phyloP scores from a whole-genome alignment of 371 early-diverging fungal genomes.

The Chytridium lagenaria region DNA sequence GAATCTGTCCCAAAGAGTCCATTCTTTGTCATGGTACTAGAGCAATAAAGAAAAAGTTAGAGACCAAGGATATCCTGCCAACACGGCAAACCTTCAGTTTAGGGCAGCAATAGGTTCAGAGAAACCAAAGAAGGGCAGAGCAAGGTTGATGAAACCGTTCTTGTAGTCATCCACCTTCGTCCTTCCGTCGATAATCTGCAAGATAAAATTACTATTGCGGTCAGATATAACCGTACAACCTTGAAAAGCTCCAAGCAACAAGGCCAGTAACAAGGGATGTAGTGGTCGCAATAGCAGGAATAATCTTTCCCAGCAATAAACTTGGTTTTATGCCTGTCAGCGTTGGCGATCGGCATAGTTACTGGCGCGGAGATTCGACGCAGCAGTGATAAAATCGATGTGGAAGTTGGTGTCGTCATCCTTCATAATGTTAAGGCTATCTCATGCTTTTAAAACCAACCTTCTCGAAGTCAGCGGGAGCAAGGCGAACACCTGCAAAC shows the following conservation, averaged over 20 bases:
- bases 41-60: constrained; percentile 1
- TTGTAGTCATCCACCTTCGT: constrained; percentile 93
- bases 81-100: constrained; percentile 61
- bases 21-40: constrained; percentile 84
- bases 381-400: constrained; percentile 98
- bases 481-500: constrained; percentile 73
- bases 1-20: constrained; percentile 98
- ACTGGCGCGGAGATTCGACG: constrained; percentile 96
- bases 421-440: constrained; percentile 6
- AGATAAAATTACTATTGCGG: no score
- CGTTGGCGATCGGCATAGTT: constrained; percentile 95
- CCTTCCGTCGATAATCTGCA: constrained; percentile 71
- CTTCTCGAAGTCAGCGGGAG: constrained; percentile 97
- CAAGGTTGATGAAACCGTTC: constrained; percentile 99
- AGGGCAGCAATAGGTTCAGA: constrained; percentile 97
- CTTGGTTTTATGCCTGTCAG: constrained; percentile 96
- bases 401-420: constrained; percentile 99
- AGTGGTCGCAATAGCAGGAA: constrained; percentile 99
- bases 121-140: constrained; percentile 98
- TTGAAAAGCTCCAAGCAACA: constrained; percentile 98
- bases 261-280: constrained; percentile 99
- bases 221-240: no score
- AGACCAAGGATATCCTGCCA: background rate
- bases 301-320: constrained; percentile 99
- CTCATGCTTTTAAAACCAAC: constrained; percentile 23